These are phyloP conservation scores for Fusarium begoniae DNA, from an alignment of 2,329 filamentous ascomycete species.

Conservation along the genomic window DNA sequence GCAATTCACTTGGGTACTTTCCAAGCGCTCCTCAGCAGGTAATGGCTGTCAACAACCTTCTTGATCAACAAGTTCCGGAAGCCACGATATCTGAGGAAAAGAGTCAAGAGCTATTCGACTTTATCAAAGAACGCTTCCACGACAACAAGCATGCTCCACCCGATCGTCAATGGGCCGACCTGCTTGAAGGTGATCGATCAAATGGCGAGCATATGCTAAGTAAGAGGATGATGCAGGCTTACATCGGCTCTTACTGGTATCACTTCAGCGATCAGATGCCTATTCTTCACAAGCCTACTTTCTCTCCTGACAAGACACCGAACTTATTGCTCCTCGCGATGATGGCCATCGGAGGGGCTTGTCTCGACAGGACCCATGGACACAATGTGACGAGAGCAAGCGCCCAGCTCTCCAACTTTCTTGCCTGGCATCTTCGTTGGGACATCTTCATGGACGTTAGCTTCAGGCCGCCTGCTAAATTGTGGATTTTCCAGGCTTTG, in stretches of 20 bases:
- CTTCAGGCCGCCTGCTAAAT: conserved; percentile 89
- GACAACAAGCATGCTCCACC: conserved; percentile 80
- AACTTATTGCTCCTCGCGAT: conserved; percentile 86
- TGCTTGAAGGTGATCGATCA: conserved; percentile 81
- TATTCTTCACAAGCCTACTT: conserved; percentile 93
- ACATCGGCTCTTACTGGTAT: conserved; percentile 92
- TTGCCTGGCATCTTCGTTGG: conserved; percentile 94
- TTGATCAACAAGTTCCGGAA: conserved; percentile 83
- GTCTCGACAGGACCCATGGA: conserved; percentile 83
- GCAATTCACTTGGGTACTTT: conserved; percentile 63
- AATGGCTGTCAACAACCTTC: conserved; percentile 88
- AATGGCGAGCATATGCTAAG: conserved; percentile 75
- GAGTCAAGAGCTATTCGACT: conserved; percentile 81
- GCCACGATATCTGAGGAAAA: conserved; percentile 87
- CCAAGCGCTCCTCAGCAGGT: conserved; percentile 75
- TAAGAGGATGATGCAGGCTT: conserved; percentile 93
- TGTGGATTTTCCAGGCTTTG: conserved; percentile 95
- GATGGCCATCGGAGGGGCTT: conserved; percentile 92
- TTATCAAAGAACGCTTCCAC: conserved; percentile 84
- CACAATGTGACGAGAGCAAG: conserved; percentile 77
- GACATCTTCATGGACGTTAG: conserved; percentile 92
- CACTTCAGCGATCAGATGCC: conserved; percentile 95
- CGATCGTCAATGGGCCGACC: conserved; percentile 77
- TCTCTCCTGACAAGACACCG: conserved; percentile 85
- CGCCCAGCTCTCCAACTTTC: conserved; percentile 86